Evolutionary conservation across 164 flowering plant genomes (phyloP), one percentile per base, ranked within the genome.

Genomic region (Vitis rotundifolia): DNA sequence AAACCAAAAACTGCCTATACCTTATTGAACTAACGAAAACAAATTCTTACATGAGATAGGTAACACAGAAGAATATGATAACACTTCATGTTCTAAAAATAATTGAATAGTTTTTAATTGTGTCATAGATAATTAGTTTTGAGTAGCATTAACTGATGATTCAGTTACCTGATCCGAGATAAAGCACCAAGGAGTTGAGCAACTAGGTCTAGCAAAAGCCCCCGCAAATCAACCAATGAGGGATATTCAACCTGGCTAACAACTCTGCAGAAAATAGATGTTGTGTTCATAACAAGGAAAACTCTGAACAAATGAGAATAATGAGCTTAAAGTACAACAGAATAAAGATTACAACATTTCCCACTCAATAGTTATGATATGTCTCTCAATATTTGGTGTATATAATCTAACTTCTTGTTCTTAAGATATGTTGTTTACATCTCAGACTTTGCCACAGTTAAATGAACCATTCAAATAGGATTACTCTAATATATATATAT

Each of bases 191-290:
- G 82, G 26, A 96, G 93, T 63, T 96, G 99, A 5, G 99, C 98
- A 75, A 95, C 99, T 49, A 93, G 77, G 76, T 95, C 99, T 64
- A 95, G 79, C 69, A 95, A 97, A 53, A 96, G 95, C 3, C 97
- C 91, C 48, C 99, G 85, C 83, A 93, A 80, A 86, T 96, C 99
- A 71, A 96, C 94, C 71, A 96, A 77, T 53, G 98, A 96, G 57
- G 99, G 99, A 80, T 96, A 96, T 26, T 96, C 99, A 68, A 81
- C 81, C 81, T 96, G 98, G 86, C 99, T 96, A 54, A 96, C 99
- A 85, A 93, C 90, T 91, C 99, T 95, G 95, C 77, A 81, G 62
- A 19, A 12, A 51, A 58, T 44, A 57, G 53, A 73, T 61, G 50
- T 52, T 63, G 44, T 62, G 61, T 64, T 50, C 48, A 60, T 58